Base-by-base conservation (phyloP, 108 stramenopile genomes). In the Seminavis robusta region DNA sequence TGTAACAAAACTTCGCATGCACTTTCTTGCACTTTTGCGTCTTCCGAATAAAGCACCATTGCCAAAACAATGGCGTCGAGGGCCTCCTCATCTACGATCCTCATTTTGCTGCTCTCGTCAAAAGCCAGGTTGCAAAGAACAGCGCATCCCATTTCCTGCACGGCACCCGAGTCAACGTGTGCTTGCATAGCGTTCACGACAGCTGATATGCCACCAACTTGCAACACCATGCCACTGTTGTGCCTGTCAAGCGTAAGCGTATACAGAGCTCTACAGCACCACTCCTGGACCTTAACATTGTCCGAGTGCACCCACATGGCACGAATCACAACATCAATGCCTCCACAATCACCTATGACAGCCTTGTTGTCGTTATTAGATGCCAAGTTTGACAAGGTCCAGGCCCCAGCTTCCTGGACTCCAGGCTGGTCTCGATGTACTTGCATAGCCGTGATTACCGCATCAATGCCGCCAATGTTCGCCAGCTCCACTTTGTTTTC, bases 61-160 rank as follows among this genome's bases (percentile, higher is more conserved):
- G 84, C 77, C 65, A 86, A 67, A 31, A 83, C 79, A 50, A 85
- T 81, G 1, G 80, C 80, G 53, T 84, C 84, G 27, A 90, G 52
- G 10, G 74, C 81, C 42, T 71, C 81, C 30, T 74, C 77, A 6
- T 83, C 65, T 9, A 86, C 88, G 45, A 86, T 81, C 26, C 63
- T 44, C 46, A 77, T 66, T 45, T 85, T 80, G 51, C 46, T 50
- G 19, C 52, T 11, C 24, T 81, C 65, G 44, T 75, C 76, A 0
- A 59, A 63, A 19, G 79, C 81, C 41, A 85, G 71, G 52, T 83
- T 83, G 36, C 60, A 54, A 25, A 90, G 67, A 17, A 79, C 49
- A n/a, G 71, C 84, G 29, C 88, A 90, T 7, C 81, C 82, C 49
- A 77, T 71, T 53, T 84, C 88, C 62, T 89, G 88, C n/a, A 89